Evolutionary conservation across 495 filamentous ascomycete genomes (phyloP), one percentile per base, ranked within the genome.

Genomic region (Thozetella sp.): DNA sequence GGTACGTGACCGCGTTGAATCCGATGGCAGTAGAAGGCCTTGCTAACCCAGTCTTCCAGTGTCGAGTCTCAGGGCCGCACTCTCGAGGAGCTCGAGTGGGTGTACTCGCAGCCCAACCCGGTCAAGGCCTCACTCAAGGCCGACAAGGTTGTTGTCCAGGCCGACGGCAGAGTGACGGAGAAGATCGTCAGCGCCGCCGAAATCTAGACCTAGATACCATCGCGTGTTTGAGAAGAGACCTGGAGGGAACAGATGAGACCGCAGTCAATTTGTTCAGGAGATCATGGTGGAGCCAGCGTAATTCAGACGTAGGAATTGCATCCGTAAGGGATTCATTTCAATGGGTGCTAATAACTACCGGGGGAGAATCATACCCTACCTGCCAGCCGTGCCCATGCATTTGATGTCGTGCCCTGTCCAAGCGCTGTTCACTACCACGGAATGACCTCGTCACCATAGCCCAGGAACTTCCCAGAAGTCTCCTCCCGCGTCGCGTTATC

Each of bases 111-210:
- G 63, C 72, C 75, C 40, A 74, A 76, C 62, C 79, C 79, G 13
- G 79, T 82, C 66, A 79, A 77, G 64, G 79, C 78, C 22, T 82
- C 79, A 3, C 71, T 79, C 56, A 74, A 73, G 63, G 75, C 78
- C 55, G 78, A 86, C 67, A 84, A 83, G 72, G 72, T 87, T 57
- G 72, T 86, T 46, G 63, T 85, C 17, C 76, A 78, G 54, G 66
- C 70, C 20, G 80, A 85, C 53, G 83, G 83, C 25, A 76, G 69
- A 23, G 81, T 87, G 23, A 72, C 77, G 3, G 82, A 83, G 70
- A 84, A 84, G 63, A 67, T 85, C 13, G 72, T 67, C 12, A 6
- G 9, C 30, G 30, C 17, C 9, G 30, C 6, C 30, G 20, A 48
- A 10, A 48, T 48, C n/a, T 48, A 48, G n/a, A 48, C 3, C 43